Evolutionary conservation across 805 yeast species (phyloP).

Genomic region (Yarrowia bubula): DNA sequence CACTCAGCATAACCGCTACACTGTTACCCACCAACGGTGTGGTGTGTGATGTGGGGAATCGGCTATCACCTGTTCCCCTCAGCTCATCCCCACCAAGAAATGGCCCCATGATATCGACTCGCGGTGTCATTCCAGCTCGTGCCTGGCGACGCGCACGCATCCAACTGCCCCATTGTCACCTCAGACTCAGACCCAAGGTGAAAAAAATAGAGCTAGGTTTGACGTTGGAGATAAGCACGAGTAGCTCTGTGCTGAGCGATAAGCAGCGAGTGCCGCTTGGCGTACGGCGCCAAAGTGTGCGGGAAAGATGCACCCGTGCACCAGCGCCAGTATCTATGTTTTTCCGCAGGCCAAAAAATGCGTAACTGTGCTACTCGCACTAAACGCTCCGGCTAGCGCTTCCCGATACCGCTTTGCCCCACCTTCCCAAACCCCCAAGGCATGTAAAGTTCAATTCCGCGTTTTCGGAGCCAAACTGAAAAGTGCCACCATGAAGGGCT

Average conservation of each 20-base stretch:
- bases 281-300: not conserved
- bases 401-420: conserved; percentile 16
- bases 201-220: not conserved
- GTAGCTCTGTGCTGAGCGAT: not conserved
- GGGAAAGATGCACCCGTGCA: not conserved
- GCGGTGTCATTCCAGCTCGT: too few relatives aligned
- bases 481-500: not conserved
- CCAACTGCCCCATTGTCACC: not conserved
- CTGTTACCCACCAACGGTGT: too few relatives aligned
- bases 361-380: not conserved
- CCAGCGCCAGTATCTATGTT: too few relatives aligned
- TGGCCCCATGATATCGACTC: not conserved
- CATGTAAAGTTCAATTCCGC: conserved; percentile 6
- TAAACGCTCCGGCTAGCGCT: not conserved
- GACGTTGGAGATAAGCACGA: not conserved
- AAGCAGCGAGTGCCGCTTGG: not conserved
- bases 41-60: too few relatives aligned
- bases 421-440: conserved; percentile 24
- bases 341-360: too few relatives aligned
- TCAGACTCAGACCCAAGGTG: not conserved
- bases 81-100: not conserved
- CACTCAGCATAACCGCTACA: too few relatives aligned
- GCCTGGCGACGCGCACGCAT: not conserved
- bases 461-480: conserved; percentile 5
- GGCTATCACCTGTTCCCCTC: too few relatives aligned